Percentiles rank a stretch among this genome's conserved stretches.
phyloP scores from a whole-genome alignment of 2,329 filamentous ascomycete species.

The Verticillium dahliae region DNA sequence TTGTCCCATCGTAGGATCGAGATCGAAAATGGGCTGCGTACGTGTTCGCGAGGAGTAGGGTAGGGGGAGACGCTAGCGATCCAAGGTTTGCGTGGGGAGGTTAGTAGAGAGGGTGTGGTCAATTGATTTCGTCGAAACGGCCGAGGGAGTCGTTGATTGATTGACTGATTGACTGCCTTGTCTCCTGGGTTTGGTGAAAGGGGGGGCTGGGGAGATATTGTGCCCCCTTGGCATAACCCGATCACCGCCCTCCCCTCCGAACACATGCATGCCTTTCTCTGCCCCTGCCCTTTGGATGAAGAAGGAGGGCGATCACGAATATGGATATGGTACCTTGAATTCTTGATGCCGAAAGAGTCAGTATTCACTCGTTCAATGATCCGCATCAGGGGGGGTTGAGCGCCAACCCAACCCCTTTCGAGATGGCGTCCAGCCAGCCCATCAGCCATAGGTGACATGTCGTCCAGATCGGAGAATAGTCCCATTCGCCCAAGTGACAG shows the following conservation, averaged over 20 bases:
- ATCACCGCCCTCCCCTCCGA: too few relatives aligned
- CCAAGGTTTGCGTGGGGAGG: too few relatives aligned
- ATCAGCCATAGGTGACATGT: neutral
- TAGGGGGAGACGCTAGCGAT: too few relatives aligned
- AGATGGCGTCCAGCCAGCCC: neutral
- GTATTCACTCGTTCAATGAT: neutral
- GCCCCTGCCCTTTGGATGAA: neutral
- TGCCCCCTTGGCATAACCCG: neutral
- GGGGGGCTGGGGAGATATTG: neutral
- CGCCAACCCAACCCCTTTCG: neutral
- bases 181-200: neutral
- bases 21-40: too few relatives aligned
- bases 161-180: too few relatives aligned
- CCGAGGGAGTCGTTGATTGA: too few relatives aligned
- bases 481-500: neutral
- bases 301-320: neutral
- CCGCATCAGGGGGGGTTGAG: neutral
- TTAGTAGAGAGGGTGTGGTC: too few relatives aligned
- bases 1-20: too few relatives aligned
- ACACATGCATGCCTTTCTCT: neutral
- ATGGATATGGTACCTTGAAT: too few relatives aligned
- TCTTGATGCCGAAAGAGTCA: neutral
- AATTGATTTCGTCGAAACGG: too few relatives aligned
- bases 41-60: too few relatives aligned
- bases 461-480: neutral